Conservation (phyloP, 2,329 filamentous ascomycete species). For the Hymenoscyphus linearis region DNA sequence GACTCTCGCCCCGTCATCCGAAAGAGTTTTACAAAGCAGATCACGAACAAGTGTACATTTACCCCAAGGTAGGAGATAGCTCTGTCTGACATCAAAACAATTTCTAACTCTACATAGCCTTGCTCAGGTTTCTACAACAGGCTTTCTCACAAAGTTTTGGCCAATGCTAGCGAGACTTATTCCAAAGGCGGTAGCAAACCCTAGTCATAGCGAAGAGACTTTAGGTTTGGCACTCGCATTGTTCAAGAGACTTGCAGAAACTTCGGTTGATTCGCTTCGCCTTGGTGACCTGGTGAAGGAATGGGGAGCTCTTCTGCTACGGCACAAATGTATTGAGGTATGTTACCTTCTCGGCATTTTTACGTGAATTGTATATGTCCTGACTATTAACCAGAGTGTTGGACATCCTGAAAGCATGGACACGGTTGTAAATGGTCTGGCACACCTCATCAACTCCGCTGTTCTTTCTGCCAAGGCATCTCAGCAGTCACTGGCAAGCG, state of each 20-base stretch:
- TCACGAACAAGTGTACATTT: slow-evolving; percentile 29
- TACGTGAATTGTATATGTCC: background rate
- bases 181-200: slow-evolving; percentile 17
- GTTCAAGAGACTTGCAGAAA: slow-evolving; percentile 37
- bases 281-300: slow-evolving; percentile 24
- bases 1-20: slow-evolving; percentile 35
- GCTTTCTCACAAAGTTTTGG: slow-evolving; percentile 45
- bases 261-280: slow-evolving; percentile 22
- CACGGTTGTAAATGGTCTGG: slow-evolving; percentile 32
- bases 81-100: background rate
- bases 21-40: slow-evolving; percentile 29
- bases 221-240: slow-evolving; percentile 39
- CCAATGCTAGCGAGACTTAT: slow-evolving; percentile 32
- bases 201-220: slow-evolving; percentile 29
- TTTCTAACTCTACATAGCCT: slow-evolving; percentile 15
- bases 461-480: slow-evolving; percentile 26
- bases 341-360: background rate
- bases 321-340: slow-evolving; percentile 39
- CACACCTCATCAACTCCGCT: slow-evolving; percentile 34
- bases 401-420: slow-evolving; percentile 31
- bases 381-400: slow-evolving; percentile 20
- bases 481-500: slow-evolving; percentile 23
- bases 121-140: slow-evolving; percentile 31
- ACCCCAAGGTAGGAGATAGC: slow-evolving; percentile 22
- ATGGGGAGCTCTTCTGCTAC: slow-evolving; percentile 35